Percentiles rank a stretch among this genome's conserved stretches.
Evolutionary conservation across 2,329 filamentous ascomycete species (phyloP).

Genomic region (Aaosphaeria arxii): DNA sequence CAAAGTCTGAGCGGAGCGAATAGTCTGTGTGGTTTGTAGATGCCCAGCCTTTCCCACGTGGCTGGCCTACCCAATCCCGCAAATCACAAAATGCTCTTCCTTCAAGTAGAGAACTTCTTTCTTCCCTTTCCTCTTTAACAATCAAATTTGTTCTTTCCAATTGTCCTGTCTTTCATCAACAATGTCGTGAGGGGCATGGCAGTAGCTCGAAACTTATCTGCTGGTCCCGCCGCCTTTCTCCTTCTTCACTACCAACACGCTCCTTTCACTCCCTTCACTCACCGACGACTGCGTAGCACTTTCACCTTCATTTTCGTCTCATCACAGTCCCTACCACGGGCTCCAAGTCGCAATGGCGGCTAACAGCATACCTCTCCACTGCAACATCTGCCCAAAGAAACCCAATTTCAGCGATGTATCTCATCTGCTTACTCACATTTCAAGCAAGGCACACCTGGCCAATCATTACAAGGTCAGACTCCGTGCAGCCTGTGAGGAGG

Average conservation of each 20-base stretch:
- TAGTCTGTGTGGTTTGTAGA: constrained; percentile 3
- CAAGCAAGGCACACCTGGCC: constrained; percentile 88
- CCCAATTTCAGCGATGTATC: constrained; percentile 86
- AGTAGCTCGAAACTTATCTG: too few relatives aligned
- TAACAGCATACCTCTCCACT: constrained; percentile 64
- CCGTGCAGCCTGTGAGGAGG: constrained; percentile 63
- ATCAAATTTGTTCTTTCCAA: not conserved
- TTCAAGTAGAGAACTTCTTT: constrained; percentile 11
- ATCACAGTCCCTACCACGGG: constrained; percentile 23
- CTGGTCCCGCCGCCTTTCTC: constrained; percentile 7
- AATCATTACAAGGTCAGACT: constrained; percentile 80
- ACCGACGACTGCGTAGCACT: constrained; percentile 20
- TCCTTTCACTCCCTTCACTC: constrained; percentile 33
- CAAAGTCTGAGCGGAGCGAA: too few relatives aligned
- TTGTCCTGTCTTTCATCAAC: not conserved
- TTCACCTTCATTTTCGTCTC: constrained; percentile 8
- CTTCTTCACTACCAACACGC: constrained; percentile 31
- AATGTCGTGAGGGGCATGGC: too few relatives aligned
- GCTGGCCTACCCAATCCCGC: constrained; percentile 21
- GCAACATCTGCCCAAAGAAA: constrained; percentile 77
- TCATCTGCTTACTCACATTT: constrained; percentile 86
- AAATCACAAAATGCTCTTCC: constrained; percentile 24
- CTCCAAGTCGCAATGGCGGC: constrained; percentile 32
- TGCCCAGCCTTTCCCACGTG: constrained; percentile 22
- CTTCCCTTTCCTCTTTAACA: constrained; percentile 17